Conservation (phyloP, 2,329 filamentous ascomycete species). For the Exophiala lecanii-corni region DNA sequence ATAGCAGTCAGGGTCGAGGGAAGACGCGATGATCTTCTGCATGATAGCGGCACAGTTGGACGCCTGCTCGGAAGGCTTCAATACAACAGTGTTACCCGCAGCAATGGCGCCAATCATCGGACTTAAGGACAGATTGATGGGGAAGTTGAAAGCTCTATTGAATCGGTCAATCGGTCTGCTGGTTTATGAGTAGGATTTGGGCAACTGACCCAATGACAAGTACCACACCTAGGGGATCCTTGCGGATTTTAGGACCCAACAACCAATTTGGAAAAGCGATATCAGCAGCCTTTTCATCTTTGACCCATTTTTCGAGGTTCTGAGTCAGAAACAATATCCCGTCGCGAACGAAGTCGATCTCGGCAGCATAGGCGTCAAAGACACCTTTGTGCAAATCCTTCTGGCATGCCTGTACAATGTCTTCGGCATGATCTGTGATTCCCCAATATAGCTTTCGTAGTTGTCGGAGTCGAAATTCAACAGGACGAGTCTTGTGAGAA, state of each 20-base stretch:
- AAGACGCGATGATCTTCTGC: slow-evolving; percentile 69
- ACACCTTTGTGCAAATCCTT: slow-evolving; percentile 73
- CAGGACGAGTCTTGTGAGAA: slow-evolving; percentile 72
- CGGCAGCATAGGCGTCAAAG: slow-evolving; percentile 69
- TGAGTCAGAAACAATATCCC: slow-evolving; percentile 75
- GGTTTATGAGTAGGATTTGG: slow-evolving; percentile 7
- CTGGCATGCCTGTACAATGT: slow-evolving; percentile 69
- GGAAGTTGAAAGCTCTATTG: slow-evolving; percentile 92
- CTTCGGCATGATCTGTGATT: slow-evolving; percentile 68
- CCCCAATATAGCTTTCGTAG: slow-evolving; percentile 95
- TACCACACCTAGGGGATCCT: slow-evolving; percentile 79
- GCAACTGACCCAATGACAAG: slow-evolving; percentile 69
- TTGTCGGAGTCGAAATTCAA: slow-evolving; percentile 78
- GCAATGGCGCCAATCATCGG: slow-evolving; percentile 86
- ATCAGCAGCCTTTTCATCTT: slow-evolving; percentile 71
- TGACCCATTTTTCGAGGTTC: slow-evolving; percentile 74
- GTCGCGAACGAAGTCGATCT: slow-evolving; percentile 73
- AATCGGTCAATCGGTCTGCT: slow-evolving; percentile 10
- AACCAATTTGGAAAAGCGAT: slow-evolving; percentile 64
- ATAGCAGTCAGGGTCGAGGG: slow-evolving; percentile 74
- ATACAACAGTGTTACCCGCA: slow-evolving; percentile 79
- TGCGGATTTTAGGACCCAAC: slow-evolving; percentile 70
- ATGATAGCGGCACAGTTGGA: slow-evolving; percentile 72
- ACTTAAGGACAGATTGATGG: slow-evolving; percentile 71
- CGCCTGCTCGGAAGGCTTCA: slow-evolving; percentile 87